Conservation (phyloP, 1,284 basidiomycete species). For the Pholiota adiposa region DNA sequence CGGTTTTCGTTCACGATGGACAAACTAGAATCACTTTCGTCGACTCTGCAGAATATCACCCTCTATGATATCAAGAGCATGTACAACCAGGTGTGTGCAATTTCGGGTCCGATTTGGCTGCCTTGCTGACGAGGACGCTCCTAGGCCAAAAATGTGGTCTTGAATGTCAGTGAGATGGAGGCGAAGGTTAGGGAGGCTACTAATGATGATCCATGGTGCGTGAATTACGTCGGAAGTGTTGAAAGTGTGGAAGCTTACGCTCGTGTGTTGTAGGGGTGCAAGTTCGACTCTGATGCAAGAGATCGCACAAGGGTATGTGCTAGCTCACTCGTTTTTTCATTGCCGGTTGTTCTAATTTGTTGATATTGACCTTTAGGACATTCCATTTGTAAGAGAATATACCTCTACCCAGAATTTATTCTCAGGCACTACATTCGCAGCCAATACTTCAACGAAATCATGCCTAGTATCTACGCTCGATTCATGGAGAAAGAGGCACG, state of each 20-base stretch:
- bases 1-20: conserved; percentile 46
- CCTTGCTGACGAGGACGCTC: conserved; percentile 14
- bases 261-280: conserved; percentile 83
- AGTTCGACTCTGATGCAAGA: conserved; percentile 99
- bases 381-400: conserved; percentile 82
- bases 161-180: conserved; percentile 98
- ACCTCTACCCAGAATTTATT: not conserved
- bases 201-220: conserved; percentile 96
- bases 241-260: too few relatives aligned
- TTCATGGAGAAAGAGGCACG: conserved; percentile 98
- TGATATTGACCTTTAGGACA: conserved; percentile 57
- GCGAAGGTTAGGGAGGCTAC: conserved; percentile 97
- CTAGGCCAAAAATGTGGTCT: conserved; percentile 87
- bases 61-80: conserved; percentile 94
- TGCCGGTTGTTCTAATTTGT: conserved; percentile 8
- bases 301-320: conserved; percentile 86
- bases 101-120: not conserved
- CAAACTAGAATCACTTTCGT: conserved; percentile 69
- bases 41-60: conserved; percentile 73
- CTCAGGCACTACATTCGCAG: conserved; percentile 42
- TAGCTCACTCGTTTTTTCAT: not conserved
- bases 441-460: conserved; percentile 99
- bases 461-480: conserved; percentile 95
- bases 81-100: conserved; percentile 81
- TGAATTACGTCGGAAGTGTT: too few relatives aligned